A percentile compares a stretch with the other conserved stretches of the same genome.
phyloP scores from a whole-genome alignment of 1,284 basidiomycete genomes.

The Austroboletus novae-zelandiae region DNA sequence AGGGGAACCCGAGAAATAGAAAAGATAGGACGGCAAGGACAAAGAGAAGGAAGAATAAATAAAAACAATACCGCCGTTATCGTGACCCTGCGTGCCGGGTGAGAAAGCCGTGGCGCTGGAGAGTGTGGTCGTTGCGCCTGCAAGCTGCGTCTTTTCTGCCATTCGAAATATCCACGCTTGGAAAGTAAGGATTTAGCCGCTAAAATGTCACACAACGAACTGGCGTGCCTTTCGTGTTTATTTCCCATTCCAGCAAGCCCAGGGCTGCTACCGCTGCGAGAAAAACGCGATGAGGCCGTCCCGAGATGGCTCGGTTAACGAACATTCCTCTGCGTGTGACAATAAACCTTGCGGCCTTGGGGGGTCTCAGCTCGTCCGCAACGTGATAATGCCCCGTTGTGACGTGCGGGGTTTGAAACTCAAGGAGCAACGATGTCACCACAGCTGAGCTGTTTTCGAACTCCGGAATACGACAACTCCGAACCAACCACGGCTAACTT shows the following conservation, averaged over 20 bases:
- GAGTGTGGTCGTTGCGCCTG: not conserved
- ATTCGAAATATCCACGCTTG: constrained; percentile 20
- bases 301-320: too few relatives aligned
- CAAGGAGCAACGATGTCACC: constrained; percentile 3
- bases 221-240: constrained; percentile 2
- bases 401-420: constrained; percentile 20
- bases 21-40: too few relatives aligned
- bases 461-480: constrained; percentile 20
- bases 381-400: not conserved
- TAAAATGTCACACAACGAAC: constrained; percentile 16
- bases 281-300: not conserved
- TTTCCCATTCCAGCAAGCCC: constrained; percentile 3
- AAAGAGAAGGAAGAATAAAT: too few relatives aligned
- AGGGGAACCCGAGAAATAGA: too few relatives aligned
- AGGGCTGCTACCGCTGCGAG: not conserved
- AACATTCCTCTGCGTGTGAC: too few relatives aligned
- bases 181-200: not conserved
- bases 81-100: constrained; percentile 8
- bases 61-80: not conserved
- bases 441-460: constrained; percentile 6
- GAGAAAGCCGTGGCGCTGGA: constrained; percentile 14
- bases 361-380: constrained; percentile 11
- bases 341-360: not conserved
- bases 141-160: constrained; percentile 31
- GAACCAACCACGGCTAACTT: constrained; percentile 8